Evolutionary conservation across 1,139 yeast genomes (phyloP).

Genomic region (Candida anutae): DNA sequence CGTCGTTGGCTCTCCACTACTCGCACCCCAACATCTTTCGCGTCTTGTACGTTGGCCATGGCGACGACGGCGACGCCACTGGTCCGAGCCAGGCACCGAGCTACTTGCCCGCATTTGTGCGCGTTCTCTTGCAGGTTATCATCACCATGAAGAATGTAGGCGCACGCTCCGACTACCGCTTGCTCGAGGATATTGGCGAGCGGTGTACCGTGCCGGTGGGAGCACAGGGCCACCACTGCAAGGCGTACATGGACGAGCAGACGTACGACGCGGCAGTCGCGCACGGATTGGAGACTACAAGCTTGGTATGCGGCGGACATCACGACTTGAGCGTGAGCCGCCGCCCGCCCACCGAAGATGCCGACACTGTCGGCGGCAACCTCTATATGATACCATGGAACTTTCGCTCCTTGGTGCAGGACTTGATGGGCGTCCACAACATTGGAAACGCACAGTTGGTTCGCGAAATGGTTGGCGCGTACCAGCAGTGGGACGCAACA

Average conservation of each 20-base stretch:
- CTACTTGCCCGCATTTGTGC: constrained; percentile 25
- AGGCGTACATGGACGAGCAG: constrained; percentile 15
- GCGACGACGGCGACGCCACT: constrained; percentile 13
- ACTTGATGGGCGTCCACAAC: constrained; percentile 29
- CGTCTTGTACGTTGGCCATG: constrained; percentile 17
- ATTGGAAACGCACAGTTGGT: constrained; percentile 24
- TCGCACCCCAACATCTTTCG: constrained; percentile 51
- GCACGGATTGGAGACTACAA: constrained; percentile 33
- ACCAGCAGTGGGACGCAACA: constrained; percentile 33
- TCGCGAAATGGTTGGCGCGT: constrained; percentile 24
- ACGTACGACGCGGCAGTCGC: constrained; percentile 24
- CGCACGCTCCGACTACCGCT: constrained; percentile 20
- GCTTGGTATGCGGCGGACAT: constrained; percentile 9
- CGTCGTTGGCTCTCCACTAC: constrained; percentile 36
- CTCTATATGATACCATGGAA: constrained; percentile 33
- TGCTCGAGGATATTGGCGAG: constrained; percentile 26
- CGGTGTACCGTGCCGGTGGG: constrained; percentile 17
- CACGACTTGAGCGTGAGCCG: constrained; percentile 2
- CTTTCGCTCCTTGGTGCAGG: constrained; percentile 29
- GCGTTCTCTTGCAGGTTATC: constrained; percentile 23
- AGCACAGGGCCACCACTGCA: constrained; percentile 23
- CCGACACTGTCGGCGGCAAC: constrained; percentile 3
- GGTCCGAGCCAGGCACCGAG: no score
- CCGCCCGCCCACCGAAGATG: neutral
- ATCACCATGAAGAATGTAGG: constrained; percentile 34